A percentile compares a stretch with the other conserved stretches of the same genome.
These are phyloP conservation scores for Microcyclospora pomicola DNA, from an alignment of 2,329 filamentous ascomycete genomes.

Conservation along the genomic window DNA sequence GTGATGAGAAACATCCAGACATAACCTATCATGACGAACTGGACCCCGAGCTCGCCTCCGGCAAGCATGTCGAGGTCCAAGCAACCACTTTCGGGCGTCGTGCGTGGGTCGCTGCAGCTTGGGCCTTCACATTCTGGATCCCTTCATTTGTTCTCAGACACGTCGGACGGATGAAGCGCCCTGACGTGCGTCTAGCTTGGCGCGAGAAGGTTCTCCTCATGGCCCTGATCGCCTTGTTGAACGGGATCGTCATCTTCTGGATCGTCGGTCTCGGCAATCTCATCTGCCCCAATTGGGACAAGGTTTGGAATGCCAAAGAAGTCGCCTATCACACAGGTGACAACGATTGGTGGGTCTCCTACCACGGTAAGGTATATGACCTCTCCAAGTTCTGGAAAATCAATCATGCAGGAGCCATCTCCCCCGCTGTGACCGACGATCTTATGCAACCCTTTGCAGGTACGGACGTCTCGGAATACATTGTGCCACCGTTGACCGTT, in stretches of 20 bases:
- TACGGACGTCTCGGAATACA: slow-evolving; percentile 69
- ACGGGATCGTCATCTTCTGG: slow-evolving; percentile 76
- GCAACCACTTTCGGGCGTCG: slow-evolving; percentile 51
- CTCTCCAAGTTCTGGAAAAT: slow-evolving; percentile 74
- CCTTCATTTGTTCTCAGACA: slow-evolving; percentile 71
- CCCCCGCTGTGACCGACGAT: slow-evolving; percentile 38
- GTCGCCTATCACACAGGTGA: slow-evolving; percentile 56
- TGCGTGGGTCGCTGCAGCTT: slow-evolving; percentile 69
- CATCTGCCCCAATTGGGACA: slow-evolving; percentile 81
- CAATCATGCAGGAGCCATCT: slow-evolving; percentile 61
- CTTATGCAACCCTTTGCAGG: slow-evolving; percentile 71
- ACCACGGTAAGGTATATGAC: slow-evolving; percentile 83
- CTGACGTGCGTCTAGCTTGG: slow-evolving; percentile 95
- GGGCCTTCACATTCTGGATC: slow-evolving; percentile 86
- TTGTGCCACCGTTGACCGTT: slow-evolving; percentile 59
- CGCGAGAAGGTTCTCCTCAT: slow-evolving; percentile 83
- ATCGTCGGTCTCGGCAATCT: slow-evolving; percentile 76
- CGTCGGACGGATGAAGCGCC: slow-evolving; percentile 88
- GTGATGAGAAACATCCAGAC: slow-evolving; percentile 61
- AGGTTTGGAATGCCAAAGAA: slow-evolving; percentile 66
- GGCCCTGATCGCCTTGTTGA: slow-evolving; percentile 66
- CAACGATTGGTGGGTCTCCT: slow-evolving; percentile 73
- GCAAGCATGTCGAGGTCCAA: slow-evolving; percentile 61
- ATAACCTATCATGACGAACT: slow-evolving; percentile 57
- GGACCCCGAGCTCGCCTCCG: slow-evolving; percentile 65